Conservation (phyloP, 441 rosid species). For the Syzygium malaccense region DNA sequence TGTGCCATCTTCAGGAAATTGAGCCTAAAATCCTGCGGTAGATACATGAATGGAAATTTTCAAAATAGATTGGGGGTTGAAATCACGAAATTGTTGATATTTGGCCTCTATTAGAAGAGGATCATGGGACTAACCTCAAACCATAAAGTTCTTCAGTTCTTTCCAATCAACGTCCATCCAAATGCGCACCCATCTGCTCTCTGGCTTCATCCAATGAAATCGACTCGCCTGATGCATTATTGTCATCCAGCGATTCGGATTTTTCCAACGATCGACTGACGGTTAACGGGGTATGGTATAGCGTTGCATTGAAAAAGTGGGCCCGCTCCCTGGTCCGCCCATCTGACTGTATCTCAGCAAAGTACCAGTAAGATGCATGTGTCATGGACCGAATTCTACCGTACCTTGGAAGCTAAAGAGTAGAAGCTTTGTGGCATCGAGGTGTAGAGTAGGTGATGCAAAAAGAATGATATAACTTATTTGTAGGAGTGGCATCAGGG, state of each 20-base stretch:
- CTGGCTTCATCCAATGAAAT: background rate
- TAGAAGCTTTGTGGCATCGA: no score
- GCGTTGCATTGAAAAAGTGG: background rate
- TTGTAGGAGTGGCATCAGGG: no score
- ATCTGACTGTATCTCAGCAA: no score
- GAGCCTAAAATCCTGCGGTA: background rate
- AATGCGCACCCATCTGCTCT: background rate
- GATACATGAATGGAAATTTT: background rate
- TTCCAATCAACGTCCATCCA: background rate
- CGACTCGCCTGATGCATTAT: background rate
- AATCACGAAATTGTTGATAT: background rate
- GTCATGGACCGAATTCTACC: no score
- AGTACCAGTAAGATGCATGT: no score
- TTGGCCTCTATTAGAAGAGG: background rate
- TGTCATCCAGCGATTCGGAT: background rate
- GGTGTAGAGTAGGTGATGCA: no score
- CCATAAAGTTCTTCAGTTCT: background rate
- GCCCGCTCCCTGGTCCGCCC: background rate
- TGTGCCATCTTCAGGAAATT: background rate
- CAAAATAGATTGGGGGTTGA: background rate
- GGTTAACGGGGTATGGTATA: background rate
- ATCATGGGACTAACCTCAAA: background rate
- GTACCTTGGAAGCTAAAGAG: no score
- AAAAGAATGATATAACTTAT: no score
- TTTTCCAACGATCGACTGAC: background rate